Base-by-base conservation (phyloP, 1,284 basidiomycete species). In the Singerocomus rubriflavus region DNA sequence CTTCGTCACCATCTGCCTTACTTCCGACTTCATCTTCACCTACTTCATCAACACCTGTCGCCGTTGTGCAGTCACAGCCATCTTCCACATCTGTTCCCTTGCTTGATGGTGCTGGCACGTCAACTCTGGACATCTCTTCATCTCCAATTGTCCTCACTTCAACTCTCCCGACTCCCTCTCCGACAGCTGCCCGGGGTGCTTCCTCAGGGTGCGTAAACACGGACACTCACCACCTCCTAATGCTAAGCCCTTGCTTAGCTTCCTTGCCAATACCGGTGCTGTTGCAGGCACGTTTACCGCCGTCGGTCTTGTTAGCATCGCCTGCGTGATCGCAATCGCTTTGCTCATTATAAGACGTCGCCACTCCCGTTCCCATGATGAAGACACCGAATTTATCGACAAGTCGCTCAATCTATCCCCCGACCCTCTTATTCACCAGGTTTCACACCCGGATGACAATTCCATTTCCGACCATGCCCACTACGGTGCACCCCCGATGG, bases 211-310 rank as follows among this genome's bases (percentile, higher is more conserved):
- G 46, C 27, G 60, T 52, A 30, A 6, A n/a, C 3, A 5, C 12
- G 1, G 9, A 7, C 8, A 21, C 10, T 3, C 0, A 2, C 10
- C 26, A 35, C 16, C 3, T 27, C 5, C 35, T 10, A 4, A 13
- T 13, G 2, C 16, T 55, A 17, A 52, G 3, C 30, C 29, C 27
- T 25, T 17, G 33, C 39, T 26, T 48, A 79, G 77, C 30, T 80
- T 80, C 60, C 76, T 73, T 66, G 60, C 69, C 32, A 74, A 77
- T 48, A 76, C 73, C 55, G 71, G 65, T 26, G 75, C 73, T 9
- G 76, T 80, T 11, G 76, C 73, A 0, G 76, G 75, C 31, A 75
- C 72, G 1, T 81, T 80, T 44, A 69, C 72, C 36, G 52, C 58
- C 41, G 54, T 62, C 41, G 66, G 67, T 29, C 64, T 73, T 10